Base-by-base conservation (phyloP, 345 rosid genomes). In the Erucastrum elatum region DNA sequence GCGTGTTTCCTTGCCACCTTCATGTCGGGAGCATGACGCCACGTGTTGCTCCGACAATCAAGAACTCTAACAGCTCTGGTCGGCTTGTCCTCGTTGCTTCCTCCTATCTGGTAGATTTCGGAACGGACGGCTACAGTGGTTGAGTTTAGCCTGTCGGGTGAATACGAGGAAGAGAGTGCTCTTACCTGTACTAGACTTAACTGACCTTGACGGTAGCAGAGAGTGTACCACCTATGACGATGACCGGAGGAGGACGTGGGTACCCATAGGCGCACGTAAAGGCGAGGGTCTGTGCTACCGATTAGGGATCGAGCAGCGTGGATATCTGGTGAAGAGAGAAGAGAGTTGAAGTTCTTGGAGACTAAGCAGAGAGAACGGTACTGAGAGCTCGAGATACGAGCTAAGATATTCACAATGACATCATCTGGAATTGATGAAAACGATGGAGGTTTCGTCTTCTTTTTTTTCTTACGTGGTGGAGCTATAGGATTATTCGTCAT, bases 1-100 rank as follows among this genome's bases (percentile, higher is more conserved):
- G 97, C 81, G 55, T 83, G 81, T 62, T 87, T 92, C 8, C 97
- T 88, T 1, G 84, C 78, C 31, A 88, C 75, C 1, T 71, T 85
- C 91, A 90, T 85, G 64, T 34, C 68, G 11, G 93, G 87, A 26
- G 80, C 82, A n/a, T 74, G 26, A 62, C 79, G 81, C 94, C 94
- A 91, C n/a, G 76, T 75, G 86, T 86, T 81, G 58, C 73, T 66
- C 16, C 94, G 87, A 86, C 93, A 90, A 61, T 91, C 93, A n/a
- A 91, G 82, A 9, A 82, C 74, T 89, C 88, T 83, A 5, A 87
- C 91, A 66, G 75, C 84, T 46, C 16, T 46, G 5, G 53, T 46
- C 53, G 6, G 53, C 16, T 46, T 46, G 53, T 13, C 15, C 53
- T 46, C 10, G 87, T 21, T 1, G 37, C 16, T 86, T 8, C 97